Base-by-base conservation (phyloP, 2,329 filamentous ascomycete species). In the Ophiostoma australiae region DNA sequence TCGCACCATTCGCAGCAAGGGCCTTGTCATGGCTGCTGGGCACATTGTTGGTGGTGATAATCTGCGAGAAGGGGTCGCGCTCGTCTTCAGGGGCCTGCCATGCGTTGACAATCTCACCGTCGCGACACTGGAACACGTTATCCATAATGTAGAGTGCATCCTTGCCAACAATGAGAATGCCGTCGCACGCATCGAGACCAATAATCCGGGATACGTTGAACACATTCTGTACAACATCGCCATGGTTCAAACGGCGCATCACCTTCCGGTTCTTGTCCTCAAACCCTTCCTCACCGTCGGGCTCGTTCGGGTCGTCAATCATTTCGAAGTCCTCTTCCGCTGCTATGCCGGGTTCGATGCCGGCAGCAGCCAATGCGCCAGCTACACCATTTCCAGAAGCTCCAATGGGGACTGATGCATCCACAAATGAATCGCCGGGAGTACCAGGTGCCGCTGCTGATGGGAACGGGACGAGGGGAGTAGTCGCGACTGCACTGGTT, bases 181-280 rank as follows among this genome's bases (percentile, higher is more conserved):
- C 95, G 78, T 99, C 96, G 73, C 92, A 93, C 10, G 94, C 94
- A 78, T 99, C 95, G 4, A 99, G 84, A 11, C 95, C 95, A 41
- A 97, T 90, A 70, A 99, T 94, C 13, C 95, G 90, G 20, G 95
- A 98, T 68, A 98, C 90, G 76, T 99, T 99, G 83, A 93, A 97
- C 1, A 97, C 93, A 71, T 92, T 91, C 78, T 97, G 92, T 1
- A 99, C 94, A 71, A 94, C 88, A 76, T 99, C 95, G 5, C 94
- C 93, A 15, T 91, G 90, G 75, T 97, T 91, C 13, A 99, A 84
- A 74, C 93, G 94, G 69, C 95, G 88, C 93, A 98, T 96, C 65
- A 99, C 94, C 79, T 97, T 97, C 65, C 96, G 88, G 77, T 99
- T 98, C 82, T 97, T 98, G 79, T 99, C 96, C 80, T 99, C 96